Evolutionary conservation across 768 basidiomycete species (phyloP).

Genomic region (Kwoniella dendrophila): DNA sequence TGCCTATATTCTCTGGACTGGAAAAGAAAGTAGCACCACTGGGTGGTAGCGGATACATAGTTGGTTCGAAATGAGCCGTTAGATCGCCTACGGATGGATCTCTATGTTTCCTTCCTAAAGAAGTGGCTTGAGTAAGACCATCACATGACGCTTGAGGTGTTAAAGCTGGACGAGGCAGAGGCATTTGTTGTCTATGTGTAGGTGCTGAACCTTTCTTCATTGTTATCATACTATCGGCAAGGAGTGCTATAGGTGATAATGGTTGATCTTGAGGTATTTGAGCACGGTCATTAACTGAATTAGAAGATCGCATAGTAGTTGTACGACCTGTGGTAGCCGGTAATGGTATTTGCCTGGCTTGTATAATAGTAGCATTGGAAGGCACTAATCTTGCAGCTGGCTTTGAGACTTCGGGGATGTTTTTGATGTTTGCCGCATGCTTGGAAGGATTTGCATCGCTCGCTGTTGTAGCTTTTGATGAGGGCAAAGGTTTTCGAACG

Average conservation of each 20-base stretch:
- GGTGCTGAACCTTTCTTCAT: neutral
- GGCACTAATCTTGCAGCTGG: conserved; percentile 1
- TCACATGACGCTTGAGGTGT: conserved; percentile 20
- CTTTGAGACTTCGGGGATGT: neutral
- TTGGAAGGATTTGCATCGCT: conserved; percentile 1
- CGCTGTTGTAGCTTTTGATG: neutral
- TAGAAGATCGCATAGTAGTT: neutral
- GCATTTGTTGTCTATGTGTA: conserved; percentile 21
- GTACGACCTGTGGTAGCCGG: neutral
- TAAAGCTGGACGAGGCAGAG: conserved; percentile 31
- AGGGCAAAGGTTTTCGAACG: conserved; percentile 12
- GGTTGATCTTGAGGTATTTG: conserved; percentile 3
- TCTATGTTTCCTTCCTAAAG: conserved; percentile 12
- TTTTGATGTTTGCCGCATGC: conserved; percentile 6
- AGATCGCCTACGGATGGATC: conserved; percentile 21
- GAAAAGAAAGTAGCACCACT: conserved; percentile 21
- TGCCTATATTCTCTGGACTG: neutral
- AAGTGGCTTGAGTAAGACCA: conserved; percentile 4
- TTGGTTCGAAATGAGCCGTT: conserved; percentile 36
- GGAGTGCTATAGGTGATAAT: neutral
- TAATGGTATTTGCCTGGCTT: neutral
- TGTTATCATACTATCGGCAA: neutral
- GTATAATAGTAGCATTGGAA: conserved; percentile 2
- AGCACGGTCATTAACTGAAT: too few species aligned
- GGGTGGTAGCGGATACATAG: conserved; percentile 35